Evolutionary conservation across 2,329 filamentous ascomycete genomes (phyloP).

Genomic region (Fusarium praegraminearum): DNA sequence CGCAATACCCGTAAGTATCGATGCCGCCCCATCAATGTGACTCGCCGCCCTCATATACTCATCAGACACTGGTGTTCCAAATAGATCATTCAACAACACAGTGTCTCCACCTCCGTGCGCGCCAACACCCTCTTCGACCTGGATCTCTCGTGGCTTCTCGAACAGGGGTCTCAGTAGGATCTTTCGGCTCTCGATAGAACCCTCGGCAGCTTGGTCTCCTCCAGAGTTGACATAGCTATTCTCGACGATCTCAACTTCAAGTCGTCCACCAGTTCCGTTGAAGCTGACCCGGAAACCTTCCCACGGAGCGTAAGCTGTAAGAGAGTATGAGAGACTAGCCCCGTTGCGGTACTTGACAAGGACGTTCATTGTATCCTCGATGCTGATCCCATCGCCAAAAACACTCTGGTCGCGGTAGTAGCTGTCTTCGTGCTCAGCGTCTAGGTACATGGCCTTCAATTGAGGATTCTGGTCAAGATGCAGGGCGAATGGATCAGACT

Average conservation of each 20-base stretch:
- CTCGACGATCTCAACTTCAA: constrained; percentile 73
- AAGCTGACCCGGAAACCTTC: constrained; percentile 70
- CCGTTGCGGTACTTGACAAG: constrained; percentile 68
- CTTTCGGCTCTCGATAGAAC: constrained; percentile 62
- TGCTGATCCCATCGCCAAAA: constrained; percentile 72
- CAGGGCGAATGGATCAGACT: constrained; percentile 68
- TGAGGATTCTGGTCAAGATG: constrained; percentile 65
- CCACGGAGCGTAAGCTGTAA: constrained; percentile 72
- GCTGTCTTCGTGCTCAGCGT: constrained; percentile 72
- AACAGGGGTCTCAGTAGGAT: constrained; percentile 67
- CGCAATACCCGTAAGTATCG: constrained; percentile 70
- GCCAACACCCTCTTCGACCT: constrained; percentile 63
- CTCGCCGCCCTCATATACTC: constrained; percentile 66
- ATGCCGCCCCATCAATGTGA: constrained; percentile 69
- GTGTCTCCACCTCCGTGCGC: constrained; percentile 72
- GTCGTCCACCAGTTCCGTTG: constrained; percentile 68
- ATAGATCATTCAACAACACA: constrained; percentile 67
- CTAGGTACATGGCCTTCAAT: constrained; percentile 69
- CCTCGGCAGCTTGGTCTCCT: constrained; percentile 67
- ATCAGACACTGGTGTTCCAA: constrained; percentile 65
- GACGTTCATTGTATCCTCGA: constrained; percentile 73
- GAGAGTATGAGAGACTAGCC: constrained; percentile 69
- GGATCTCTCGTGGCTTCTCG: constrained; percentile 66
- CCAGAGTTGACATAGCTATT: constrained; percentile 72
- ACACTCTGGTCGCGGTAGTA: constrained; percentile 73